Evolutionary conservation across 2,329 filamentous ascomycete genomes (phyloP).

Genomic region (Dothideomycetes sp.): DNA sequence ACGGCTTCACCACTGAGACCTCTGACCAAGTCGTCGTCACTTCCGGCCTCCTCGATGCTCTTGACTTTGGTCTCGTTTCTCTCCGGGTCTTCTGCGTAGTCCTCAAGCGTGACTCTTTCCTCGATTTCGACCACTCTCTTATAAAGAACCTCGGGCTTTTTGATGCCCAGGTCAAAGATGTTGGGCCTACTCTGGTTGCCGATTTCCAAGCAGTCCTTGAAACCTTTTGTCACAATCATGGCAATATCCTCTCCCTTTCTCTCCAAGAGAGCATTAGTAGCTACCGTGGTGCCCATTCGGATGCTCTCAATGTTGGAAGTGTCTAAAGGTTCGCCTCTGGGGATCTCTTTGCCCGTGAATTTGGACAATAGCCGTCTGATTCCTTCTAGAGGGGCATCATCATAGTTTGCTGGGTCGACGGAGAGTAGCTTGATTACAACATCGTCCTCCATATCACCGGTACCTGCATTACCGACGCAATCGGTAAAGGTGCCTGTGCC

Average conservation of each 20-base stretch:
- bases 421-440: slow-evolving; percentile 81
- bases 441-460: slow-evolving; percentile 58
- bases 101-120: slow-evolving; percentile 81
- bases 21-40: slow-evolving; percentile 49
- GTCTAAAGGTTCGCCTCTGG: slow-evolving; percentile 68
- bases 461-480: slow-evolving; percentile 71
- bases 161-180: slow-evolving; percentile 84
- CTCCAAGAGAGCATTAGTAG: slow-evolving; percentile 83
- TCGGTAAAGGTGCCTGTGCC: slow-evolving; percentile 78
- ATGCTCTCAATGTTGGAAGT: slow-evolving; percentile 80
- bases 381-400: slow-evolving; percentile 81
- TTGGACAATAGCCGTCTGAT: slow-evolving; percentile 76
- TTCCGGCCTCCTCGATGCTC: slow-evolving; percentile 34
- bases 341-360: slow-evolving; percentile 65
- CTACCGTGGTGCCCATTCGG: slow-evolving; percentile 91
- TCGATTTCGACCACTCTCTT: slow-evolving; percentile 79
- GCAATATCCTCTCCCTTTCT: slow-evolving; percentile 83
- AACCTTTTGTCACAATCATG: slow-evolving; percentile 76
- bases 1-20: slow-evolving; percentile 67
- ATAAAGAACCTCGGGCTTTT: slow-evolving; percentile 79
- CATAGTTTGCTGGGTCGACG: slow-evolving; percentile 81
- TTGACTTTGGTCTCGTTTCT: slow-evolving; percentile 47
- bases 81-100: slow-evolving; percentile 79
- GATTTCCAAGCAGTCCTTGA: slow-evolving; percentile 78
- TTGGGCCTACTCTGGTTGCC: slow-evolving; percentile 82